Percentiles rank a stretch among this genome's conserved stretches.
Conservation (phyloP, 495 filamentous ascomycete genomes). For the Penicillium waksmanii region DNA sequence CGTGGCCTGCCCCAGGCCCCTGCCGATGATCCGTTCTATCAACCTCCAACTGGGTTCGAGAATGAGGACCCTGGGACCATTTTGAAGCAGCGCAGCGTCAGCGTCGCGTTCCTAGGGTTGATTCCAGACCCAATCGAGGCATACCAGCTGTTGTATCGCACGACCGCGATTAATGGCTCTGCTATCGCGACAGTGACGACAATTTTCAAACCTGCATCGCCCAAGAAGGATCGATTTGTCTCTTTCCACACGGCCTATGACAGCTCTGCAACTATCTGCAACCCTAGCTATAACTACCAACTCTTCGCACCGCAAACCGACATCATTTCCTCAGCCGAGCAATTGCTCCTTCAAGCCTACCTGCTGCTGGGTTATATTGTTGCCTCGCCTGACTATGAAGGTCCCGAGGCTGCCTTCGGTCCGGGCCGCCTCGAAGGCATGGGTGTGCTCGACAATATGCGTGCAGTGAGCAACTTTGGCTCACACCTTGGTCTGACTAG, state of each 20-base stretch:
- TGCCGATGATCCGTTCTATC: constrained; percentile 38
- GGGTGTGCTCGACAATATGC: constrained; percentile 39
- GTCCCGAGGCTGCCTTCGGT: constrained; percentile 37
- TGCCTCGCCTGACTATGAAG: constrained; percentile 40
- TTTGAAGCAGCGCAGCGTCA: constrained; percentile 29
- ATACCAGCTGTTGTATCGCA: constrained; percentile 35
- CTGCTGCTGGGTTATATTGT: constrained; percentile 36
- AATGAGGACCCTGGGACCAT: constrained; percentile 30
- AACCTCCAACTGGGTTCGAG: constrained; percentile 36
- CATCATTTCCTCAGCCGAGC: constrained; percentile 34
- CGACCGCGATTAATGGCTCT: constrained; percentile 37
- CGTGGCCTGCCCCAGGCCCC: constrained; percentile 22
- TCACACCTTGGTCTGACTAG: constrained; percentile 25
- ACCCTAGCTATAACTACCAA: constrained; percentile 41
- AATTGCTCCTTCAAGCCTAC: constrained; percentile 34
- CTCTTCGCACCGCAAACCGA: constrained; percentile 28
- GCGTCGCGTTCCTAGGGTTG: constrained; percentile 35
- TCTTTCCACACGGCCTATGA: constrained; percentile 43
- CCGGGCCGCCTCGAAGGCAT: constrained; percentile 38
- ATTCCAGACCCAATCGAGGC: constrained; percentile 34
- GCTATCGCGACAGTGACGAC: constrained; percentile 41
- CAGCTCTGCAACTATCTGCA: constrained; percentile 32
- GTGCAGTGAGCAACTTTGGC: constrained; percentile 35
- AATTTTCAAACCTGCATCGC: constrained; percentile 34
- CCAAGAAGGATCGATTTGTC: constrained; percentile 37